Evolutionary conservation across 2,329 filamentous ascomycete species (phyloP), one percentile per base, ranked within the genome.

Genomic region (Hypomyces perniciosus): DNA sequence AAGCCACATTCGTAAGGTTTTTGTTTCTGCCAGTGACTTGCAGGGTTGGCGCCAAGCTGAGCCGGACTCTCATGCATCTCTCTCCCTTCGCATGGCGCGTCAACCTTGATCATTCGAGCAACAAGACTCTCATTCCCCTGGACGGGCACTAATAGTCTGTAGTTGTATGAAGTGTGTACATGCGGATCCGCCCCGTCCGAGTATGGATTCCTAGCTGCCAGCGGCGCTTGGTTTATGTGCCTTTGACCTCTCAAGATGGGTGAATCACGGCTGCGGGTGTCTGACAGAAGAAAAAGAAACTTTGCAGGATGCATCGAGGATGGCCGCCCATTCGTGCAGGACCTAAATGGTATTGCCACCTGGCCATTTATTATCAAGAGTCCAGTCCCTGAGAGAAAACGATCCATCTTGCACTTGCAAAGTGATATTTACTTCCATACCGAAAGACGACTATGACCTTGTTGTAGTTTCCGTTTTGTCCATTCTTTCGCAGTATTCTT

Each of bases 241-340:
- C 41, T 53, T 20, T 43, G 42, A 44, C 30, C 33, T 49, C 33
- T 26, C n/a, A 12, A 31, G 20, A 40, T 50, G 40, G 37, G 37
- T 50, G 35, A 52, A 44, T 20, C 31, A 37, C 42, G 42, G 47
- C 13, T 31, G 26, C 54, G 41, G 46, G 53, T 50, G 46, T 55
- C 52, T 57, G 52, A 58, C 39, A 46, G 44, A 39, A 35, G 39
- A 37, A 48, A 48, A 37, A 41, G 50, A 46, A 49, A 55, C 39
- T 47, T 52, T 46, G 51, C 47, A 53, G 52, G 31, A 49, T 26
- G 31, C 42, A 41, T 50, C 44, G 13, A 44, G 38, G 43, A 27
- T 47, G 49, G 41, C 47, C 37, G 42, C 29, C 26, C 33, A 27
- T 31, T 35, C 26, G 26, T 30, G 7, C n/a, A 30, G n/a, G 30